Conservation (phyloP, 345 rosid species). For the Kernera saxatilis region DNA sequence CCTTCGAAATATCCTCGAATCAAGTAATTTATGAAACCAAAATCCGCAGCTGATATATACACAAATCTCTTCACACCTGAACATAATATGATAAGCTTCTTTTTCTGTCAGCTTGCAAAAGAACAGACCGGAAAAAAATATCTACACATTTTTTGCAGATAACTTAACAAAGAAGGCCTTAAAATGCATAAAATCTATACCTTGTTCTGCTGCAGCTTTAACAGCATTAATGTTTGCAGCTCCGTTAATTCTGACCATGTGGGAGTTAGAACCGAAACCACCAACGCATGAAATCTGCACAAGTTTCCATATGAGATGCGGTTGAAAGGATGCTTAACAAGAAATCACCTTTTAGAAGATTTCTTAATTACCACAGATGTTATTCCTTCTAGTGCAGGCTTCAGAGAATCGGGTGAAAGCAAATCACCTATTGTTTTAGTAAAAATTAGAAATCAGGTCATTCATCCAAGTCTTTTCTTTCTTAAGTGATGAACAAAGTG, state of each 20-base stretch:
- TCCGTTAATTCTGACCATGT: slow-evolving; percentile 54
- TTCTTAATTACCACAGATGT: slow-evolving; percentile 49
- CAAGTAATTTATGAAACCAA: slow-evolving; percentile 43
- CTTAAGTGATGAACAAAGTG: background rate
- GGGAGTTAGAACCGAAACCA: slow-evolving; percentile 52
- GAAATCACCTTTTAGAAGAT: background rate
- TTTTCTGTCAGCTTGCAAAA: background rate
- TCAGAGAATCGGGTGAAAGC: slow-evolving; percentile 47
- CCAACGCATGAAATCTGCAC: slow-evolving; percentile 60
- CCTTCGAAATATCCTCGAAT: slow-evolving; percentile 54
- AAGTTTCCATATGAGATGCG: background rate
- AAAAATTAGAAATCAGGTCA: background rate
- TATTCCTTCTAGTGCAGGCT: slow-evolving; percentile 46
- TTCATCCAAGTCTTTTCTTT: background rate
- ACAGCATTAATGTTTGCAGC: slow-evolving; percentile 56
- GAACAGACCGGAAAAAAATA: background rate
- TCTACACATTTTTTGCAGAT: background rate
- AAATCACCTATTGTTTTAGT: slow-evolving; percentile 42
- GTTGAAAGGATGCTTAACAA: background rate
- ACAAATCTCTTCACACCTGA: slow-evolving; percentile 59
- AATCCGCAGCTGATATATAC: slow-evolving; percentile 62
- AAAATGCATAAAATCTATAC: slow-evolving; percentile 4
- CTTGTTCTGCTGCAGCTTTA: slow-evolving; percentile 50
- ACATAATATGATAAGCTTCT: background rate
- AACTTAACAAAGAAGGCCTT: background rate